These are phyloP conservation scores for Lodderomyces metapsilosis DNA, from an alignment of 1,139 yeast genomes.

Conservation along the genomic window DNA sequence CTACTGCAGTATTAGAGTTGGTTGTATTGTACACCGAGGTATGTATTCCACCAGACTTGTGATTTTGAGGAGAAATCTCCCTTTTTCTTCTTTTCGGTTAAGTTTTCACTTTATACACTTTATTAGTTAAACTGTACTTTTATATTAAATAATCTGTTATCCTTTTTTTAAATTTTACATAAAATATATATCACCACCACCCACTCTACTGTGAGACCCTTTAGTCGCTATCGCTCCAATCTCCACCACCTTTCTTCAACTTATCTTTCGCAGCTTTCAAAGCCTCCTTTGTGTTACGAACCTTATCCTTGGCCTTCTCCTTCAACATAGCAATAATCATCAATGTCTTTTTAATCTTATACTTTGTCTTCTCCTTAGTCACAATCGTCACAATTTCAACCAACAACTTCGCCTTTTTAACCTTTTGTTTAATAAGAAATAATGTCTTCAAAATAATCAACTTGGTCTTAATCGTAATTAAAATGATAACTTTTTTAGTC, in stretches of 20 bases:
- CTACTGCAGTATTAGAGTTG: conserved; percentile 31
- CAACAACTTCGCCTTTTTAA: background rate
- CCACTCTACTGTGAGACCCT: background rate
- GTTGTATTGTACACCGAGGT: conserved; percentile 30
- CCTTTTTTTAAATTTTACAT: background rate
- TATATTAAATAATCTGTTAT: conserved; percentile 1
- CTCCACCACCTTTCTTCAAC: background rate
- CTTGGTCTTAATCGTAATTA: background rate
- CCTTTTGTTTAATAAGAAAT: background rate
- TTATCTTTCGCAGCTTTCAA: background rate
- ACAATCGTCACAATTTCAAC: background rate
- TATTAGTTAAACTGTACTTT: conserved; percentile 1
- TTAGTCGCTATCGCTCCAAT: conserved; percentile 2
- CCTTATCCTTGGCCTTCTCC: background rate
- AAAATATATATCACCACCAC: too few species aligned
- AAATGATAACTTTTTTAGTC: background rate
- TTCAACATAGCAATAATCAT: conserved; percentile 3
- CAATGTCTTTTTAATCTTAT: background rate
- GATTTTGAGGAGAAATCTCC: background rate
- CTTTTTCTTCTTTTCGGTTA: background rate
- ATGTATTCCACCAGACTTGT: conserved; percentile 16
- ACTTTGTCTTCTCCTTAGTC: background rate
- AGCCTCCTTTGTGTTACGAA: background rate
- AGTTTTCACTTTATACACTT: background rate
- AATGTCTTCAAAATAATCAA: background rate